phyloP scores from a whole-genome alignment of 2,329 filamentous ascomycete species.

The Atkinsonella texensis region DNA sequence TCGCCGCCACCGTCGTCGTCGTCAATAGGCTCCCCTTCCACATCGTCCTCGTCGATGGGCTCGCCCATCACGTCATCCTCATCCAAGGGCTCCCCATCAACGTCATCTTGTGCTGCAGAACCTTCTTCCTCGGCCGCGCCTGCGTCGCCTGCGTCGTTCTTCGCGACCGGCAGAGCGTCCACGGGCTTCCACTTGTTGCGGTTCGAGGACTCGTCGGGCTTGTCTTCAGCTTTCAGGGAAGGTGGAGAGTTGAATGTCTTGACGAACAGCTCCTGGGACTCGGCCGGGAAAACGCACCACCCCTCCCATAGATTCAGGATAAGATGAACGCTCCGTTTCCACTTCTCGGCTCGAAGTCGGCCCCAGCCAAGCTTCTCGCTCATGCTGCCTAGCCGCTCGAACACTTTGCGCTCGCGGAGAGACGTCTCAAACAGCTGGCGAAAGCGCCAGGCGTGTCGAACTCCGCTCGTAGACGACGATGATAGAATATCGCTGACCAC shows the following conservation, averaged over 20 bases:
- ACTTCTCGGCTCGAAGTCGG: slow-evolving; percentile 69
- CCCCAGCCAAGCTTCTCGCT: slow-evolving; percentile 68
- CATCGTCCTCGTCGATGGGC: slow-evolving; percentile 29
- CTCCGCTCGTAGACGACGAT: slow-evolving; percentile 61
- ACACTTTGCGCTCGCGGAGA: slow-evolving; percentile 55
- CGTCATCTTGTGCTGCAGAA: slow-evolving; percentile 24
- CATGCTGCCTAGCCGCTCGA: slow-evolving; percentile 63
- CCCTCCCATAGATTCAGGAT: slow-evolving; percentile 61
- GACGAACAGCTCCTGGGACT: slow-evolving; percentile 60
- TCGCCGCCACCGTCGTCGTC: slow-evolving; percentile 32
- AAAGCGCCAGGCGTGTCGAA: slow-evolving; percentile 80
- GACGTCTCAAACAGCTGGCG: slow-evolving; percentile 66
- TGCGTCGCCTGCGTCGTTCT: slow-evolving; percentile 7
- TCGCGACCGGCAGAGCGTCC: slow-evolving; percentile 20
- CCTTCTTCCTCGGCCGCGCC: slow-evolving; percentile 2
- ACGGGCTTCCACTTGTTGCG: slow-evolving; percentile 38
- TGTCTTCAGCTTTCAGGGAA: slow-evolving; percentile 19
- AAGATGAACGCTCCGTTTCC: slow-evolving; percentile 62
- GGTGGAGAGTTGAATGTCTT: slow-evolving; percentile 62
- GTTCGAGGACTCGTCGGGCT: slow-evolving; percentile 17
- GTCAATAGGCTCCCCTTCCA: slow-evolving; percentile 27
- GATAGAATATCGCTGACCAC: slow-evolving; percentile 67
- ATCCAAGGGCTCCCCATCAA: slow-evolving; percentile 25
- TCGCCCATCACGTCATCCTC: slow-evolving; percentile 33
- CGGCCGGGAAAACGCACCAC: slow-evolving; percentile 61